Base-by-base conservation (phyloP, 768 basidiomycete species). In the Dictyophora rubrovolvata region DNA sequence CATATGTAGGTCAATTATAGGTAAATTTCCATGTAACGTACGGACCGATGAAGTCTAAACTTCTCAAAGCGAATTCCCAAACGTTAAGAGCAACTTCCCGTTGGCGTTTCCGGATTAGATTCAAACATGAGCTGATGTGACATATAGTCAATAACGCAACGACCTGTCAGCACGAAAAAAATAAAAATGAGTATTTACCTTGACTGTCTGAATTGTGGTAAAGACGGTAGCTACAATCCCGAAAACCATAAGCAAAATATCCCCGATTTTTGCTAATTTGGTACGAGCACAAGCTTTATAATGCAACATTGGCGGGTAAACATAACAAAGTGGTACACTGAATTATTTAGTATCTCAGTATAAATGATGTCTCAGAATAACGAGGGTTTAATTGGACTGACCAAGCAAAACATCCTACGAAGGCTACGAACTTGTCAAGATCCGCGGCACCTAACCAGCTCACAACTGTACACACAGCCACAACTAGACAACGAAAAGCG, bases 331-430 rank as follows among this genome's bases (percentile, higher is more conserved):
- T 8, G 95, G 95, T 9, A 96, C 86, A 66, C 93, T 95, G 62
- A 17, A 36, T 1, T 9, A 48, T n/a, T n/a, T n/a, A 36, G 54
- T 10, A 37, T n/a, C 42, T 18, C 59, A 46, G 35, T 21, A 62
- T 66, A 48, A 65, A 20, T 34, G 48, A 22, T 20, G 22, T 52
- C 6, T 48, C 53, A 49, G 34, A 37, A 55, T 46, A 56, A 57
- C 42, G 28, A 28, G 28, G 28, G 28, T 37, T 21, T 9, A 47
- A 53, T 58, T 48, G 16, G 69, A 60, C 88, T 65, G 62, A 93
- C 93, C 93, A 96, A 61, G 94, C 94, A 67, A 93, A 93, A 67
- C 89, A 87, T 52, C 95, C 95, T 60, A 97, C 79, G 65, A 97
- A 84, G 16, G 90, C 83, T 16, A 96, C 94, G 68, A 96, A 96